Evolutionary conservation across 2,329 filamentous ascomycete species (phyloP), one percentile per base, ranked within the genome.

Genomic region (Huntiella moniliformis): DNA sequence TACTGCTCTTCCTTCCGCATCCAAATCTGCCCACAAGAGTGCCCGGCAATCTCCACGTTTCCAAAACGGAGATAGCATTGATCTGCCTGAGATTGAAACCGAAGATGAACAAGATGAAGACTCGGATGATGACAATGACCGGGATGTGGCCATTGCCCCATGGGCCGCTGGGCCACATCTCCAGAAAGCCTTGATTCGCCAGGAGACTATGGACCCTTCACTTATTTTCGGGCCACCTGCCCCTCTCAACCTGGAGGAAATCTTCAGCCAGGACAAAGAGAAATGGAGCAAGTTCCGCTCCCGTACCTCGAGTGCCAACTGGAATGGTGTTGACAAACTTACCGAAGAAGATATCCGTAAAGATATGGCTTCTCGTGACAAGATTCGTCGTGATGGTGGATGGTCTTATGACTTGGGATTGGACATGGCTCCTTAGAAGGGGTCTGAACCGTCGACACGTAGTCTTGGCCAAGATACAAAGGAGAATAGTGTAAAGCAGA

Each of bases 161-260:
- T 98, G 91, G 91, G 86, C 85, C 4, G 81, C 94, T 56, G 84
- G 84, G 2, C 87, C 88, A 8, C 80, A 84, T 52, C 72, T 98
- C 39, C 75, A 79, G 13, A 68, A 74, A 45, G 73, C 84, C 46
- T 72, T 98, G 18, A 72, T 79, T 49, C 70, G 76, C 42, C 92
- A 98, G 59, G 87, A 98, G 60, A 74, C 77, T 7, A 71, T 91
- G 53, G 86, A 98, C 55, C 84, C 86, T 0, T 75, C 83, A 56
- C 67, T 73, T 34, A 82, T 98, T 45, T 98, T 98, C 57, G 91
- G 91, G 0, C 82, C 84, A 0, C 85, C 93, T 17, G 79, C 74
- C 8, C 83, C 86, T 10, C 68, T 98, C 52, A 84, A 85, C 56
- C 91, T 98, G 79, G 92, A 98, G 56, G 87, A 96, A 58, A 86